Base-by-base conservation (phyloP, 306 rosid genomes). In the Carpinus viminea region DNA sequence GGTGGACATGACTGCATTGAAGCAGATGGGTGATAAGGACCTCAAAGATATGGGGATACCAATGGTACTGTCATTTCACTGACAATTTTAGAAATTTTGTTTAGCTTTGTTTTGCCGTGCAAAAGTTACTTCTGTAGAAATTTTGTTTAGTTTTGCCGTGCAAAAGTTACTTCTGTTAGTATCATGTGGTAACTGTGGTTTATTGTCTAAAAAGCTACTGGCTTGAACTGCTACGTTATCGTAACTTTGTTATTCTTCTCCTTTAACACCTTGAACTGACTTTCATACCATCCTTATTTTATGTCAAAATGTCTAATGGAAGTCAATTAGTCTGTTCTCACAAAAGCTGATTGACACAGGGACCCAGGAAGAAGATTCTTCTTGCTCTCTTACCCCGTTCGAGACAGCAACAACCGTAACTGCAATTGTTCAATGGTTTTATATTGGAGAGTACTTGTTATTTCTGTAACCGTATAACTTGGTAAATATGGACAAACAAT, bases 11-110 rank as follows among this genome's bases (percentile, higher is more conserved):
- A 68, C 83, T 77, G 87, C 85, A 45, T 85, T 90, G 90, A 88
- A 85, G 80, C 92, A 88, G 75, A 88, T 86, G 94, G 89, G 88
- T 15, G 94, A 90, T 15, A 84, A 86, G 82, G 92, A 90, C 74
- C 94, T 90, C 17, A 88, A 90, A 74, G 92, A 90, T 79, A 56
- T 90, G 87, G 94, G 94, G 41, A 84, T 88, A 84, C 92, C 92
- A 21, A 90, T 88, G 94, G 94, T 88, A 88, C 51, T 13, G 26
- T 41, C n/a, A 26, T 76, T 80, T 75, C 80, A 28, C 65, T 66
- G 74, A 20, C 4, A 12, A n/a, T n/a, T n/a, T n/a, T n/a, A 18
- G 9, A 38, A 26, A 31, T 16, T 61, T n/a, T 73, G 68, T 12
- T 24, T 4, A 70, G n/a, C n/a, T n/a, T n/a, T n/a, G 18, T 17